Base-by-base conservation (phyloP, 495 filamentous ascomycete species). In the Chaetomium fimeti region DNA sequence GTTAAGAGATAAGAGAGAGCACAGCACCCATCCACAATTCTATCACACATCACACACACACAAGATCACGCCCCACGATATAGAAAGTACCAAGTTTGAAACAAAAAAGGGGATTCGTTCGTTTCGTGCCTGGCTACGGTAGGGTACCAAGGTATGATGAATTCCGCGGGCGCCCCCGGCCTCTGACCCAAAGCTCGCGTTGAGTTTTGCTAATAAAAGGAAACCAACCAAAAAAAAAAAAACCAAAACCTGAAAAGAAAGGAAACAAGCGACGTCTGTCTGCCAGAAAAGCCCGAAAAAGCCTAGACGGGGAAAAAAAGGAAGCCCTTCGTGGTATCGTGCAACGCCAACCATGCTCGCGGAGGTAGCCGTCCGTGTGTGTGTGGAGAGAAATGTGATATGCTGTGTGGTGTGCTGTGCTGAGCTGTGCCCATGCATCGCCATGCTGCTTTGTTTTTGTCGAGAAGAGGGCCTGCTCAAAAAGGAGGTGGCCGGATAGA, bases 261-360 rank as follows among this genome's bases (percentile, higher is more conserved):
- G 20, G 15, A 54, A 20, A 36, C 13, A 53, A 53, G 32, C 27
- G 52, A 28, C 25, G 28, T 55, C 52, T 36, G 52, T 18, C 16
- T 36, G 16, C 52, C 27, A 1, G 52, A 36, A 36, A 36, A 36
- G 32, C 32, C 32, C 12, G 32, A 36, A 36, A 36, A 36, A 36
- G 32, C 32, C 32, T 36, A 36, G 32, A 36, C 32, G 32, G 32
- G 13, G 28, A 60, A 47, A 18, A 18, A 15, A 36, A 27, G 29
- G 15, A 40, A 38, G 20, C n/a, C 52, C 42, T 62, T 65, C 47
- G 27, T 66, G 70, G 69, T 73, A 73, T 73, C 69, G 67, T 66
- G 71, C 69, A 69, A 73, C 67, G 69, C 71, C 69, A 72, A 70
- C 67, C 69, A 71, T 68, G 66, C 60, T 62, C 58, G 63, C 58